phyloP scores from a whole-genome alignment of 371 early-diverging fungal species.

The Apophysomyces ossiformis region DNA sequence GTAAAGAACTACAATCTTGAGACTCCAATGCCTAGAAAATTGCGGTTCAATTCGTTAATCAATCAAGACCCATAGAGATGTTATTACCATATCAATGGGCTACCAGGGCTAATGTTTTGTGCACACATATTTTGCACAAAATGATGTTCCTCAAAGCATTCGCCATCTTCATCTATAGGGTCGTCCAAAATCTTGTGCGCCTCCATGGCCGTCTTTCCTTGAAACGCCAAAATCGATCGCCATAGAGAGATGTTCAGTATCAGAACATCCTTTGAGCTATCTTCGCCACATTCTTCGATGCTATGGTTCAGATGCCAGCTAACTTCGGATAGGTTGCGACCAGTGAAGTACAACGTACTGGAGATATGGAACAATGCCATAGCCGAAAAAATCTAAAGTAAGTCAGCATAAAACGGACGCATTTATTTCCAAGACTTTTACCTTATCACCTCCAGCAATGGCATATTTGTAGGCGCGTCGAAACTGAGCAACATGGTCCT shows the following conservation, averaged over 20 bases:
- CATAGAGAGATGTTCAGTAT: conserved; percentile 38
- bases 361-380: conserved; percentile 45
- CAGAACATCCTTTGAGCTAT: conserved; percentile 30
- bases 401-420: not conserved
- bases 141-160: conserved; percentile 31
- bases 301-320: conserved; percentile 36
- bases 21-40: conserved; percentile 33
- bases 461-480: conserved; percentile 47
- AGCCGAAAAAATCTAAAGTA: conserved; percentile 35
- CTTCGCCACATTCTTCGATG: conserved; percentile 39
- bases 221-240: conserved; percentile 42
- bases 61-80: too few relatives aligned
- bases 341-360: conserved; percentile 37
- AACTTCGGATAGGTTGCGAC: conserved; percentile 39
- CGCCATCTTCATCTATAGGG: conserved; percentile 17
- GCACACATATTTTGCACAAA: conserved; percentile 36
- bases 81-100: conserved; percentile 42
- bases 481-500: conserved; percentile 38
- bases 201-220: conserved; percentile 42
- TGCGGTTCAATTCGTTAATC: not conserved
- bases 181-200: conserved; percentile 35
- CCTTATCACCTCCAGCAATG: conserved; percentile 46
- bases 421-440: conserved; percentile 16
- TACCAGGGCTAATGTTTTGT: conserved; percentile 37
- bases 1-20: conserved; percentile 47